phyloP scores from a whole-genome alignment of 1,284 basidiomycete species.

The Bothia castanella region DNA sequence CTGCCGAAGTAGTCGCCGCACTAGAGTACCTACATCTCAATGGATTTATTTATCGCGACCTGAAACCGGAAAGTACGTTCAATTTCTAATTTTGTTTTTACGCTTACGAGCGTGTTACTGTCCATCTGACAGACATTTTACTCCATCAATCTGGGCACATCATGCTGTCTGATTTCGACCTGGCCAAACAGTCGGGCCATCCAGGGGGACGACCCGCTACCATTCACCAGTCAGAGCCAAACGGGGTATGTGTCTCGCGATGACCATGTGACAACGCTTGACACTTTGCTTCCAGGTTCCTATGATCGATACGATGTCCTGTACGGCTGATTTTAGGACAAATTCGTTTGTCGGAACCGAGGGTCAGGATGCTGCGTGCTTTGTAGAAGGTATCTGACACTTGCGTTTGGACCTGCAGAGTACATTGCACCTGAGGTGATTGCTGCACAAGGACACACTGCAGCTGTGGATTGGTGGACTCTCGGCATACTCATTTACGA shows the following conservation, averaged over 20 bases:
- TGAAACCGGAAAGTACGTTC: slow-evolving; percentile 96
- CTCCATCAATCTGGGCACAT: slow-evolving; percentile 98
- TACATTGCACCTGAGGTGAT: slow-evolving; percentile 99
- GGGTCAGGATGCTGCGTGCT: slow-evolving; percentile 50
- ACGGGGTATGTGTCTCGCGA: slow-evolving; percentile 60
- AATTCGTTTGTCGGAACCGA: slow-evolving; percentile 99
- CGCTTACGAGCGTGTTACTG: slow-evolving; percentile 13
- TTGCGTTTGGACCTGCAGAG: slow-evolving; percentile 51
- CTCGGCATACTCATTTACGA: slow-evolving; percentile 98
- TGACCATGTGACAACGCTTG: slow-evolving; percentile 14
- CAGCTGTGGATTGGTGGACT: slow-evolving; percentile 99
- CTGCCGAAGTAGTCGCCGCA: slow-evolving; percentile 97
- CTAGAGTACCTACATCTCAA: slow-evolving; percentile 98
- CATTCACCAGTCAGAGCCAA: slow-evolving; percentile 83
- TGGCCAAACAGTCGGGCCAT: slow-evolving; percentile 92
- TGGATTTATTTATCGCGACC: slow-evolving; percentile 98
- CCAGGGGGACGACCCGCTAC: slow-evolving; percentile 86
- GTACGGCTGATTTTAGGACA: slow-evolving; percentile 96
- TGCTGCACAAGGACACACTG: slow-evolving; percentile 94
- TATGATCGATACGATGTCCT: slow-evolving; percentile 93
- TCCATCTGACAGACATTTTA: slow-evolving; percentile 75
- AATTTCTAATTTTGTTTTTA: background rate
- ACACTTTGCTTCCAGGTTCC: slow-evolving; percentile 54
- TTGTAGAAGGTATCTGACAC: slow-evolving; percentile 22
- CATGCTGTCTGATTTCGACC: slow-evolving; percentile 99